Base-by-base conservation (phyloP, 2,329 filamentous ascomycete genomes). In the Aspergillus arachidicola region DNA sequence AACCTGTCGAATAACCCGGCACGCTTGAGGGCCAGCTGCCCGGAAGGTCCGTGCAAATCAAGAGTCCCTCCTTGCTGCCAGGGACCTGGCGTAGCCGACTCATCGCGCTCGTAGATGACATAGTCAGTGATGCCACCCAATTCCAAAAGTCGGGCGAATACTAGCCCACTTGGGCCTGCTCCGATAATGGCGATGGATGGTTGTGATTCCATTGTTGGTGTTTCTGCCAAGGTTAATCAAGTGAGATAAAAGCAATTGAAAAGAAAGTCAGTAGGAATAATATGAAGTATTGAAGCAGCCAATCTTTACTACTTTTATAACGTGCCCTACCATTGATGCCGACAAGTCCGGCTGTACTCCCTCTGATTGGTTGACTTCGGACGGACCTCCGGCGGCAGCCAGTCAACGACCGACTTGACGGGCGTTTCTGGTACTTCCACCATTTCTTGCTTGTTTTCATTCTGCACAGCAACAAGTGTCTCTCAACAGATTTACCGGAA, bases 1-100 rank as follows among this genome's bases (percentile, higher is more conserved):
- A 71, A 72, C 23, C 71, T 28, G 23, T 66, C 65, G 19, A 68
- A 68, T 10, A 69, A 36, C 14, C 69, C 69, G 4, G 70, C 71
- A n/a, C 67, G 62, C 43, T 66, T 62, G 32, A 71, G 54, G 3
- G 69, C 68, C 30, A 55, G 57, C 48, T 73, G 71, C 4, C 70
- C 71, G 30, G 64, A 63, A 19, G 43, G 55, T 11, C 59, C 36
- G 38, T 70, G 68, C 2, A 73, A 46, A 36, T 73, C 71, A 1
- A 72, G 61, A 1, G 65, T 66, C 23, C 70, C 71, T 23, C 67
- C 68, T 59, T 69, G 69, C 10, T 64, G 59, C 26, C 57, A 54
- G 3, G 53, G 58, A 0, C 50, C 55, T 3, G 51, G 36, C 1
- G 34, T 38, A 2, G 63, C 57, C 5, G 64, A 66, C 32, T 57